Base-by-base conservation (phyloP, 495 filamentous ascomycete genomes). In the Xylaria flabelliformis region DNA sequence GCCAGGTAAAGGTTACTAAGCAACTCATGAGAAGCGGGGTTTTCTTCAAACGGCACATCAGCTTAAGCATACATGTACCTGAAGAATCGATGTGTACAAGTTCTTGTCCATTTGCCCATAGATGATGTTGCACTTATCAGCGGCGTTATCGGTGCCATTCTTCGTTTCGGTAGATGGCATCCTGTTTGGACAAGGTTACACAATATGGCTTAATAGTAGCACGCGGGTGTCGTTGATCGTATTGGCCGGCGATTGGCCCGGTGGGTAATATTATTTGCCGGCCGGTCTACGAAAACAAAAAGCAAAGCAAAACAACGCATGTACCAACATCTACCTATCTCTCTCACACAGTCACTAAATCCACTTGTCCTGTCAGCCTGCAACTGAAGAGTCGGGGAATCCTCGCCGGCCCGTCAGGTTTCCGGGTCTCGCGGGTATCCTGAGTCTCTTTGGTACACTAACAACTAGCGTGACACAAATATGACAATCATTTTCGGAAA, bases 191-290 rank as follows among this genome's bases (percentile, higher is more conserved):
- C 32, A 19, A 19, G 19, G 26, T 21, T 1, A 42, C 19, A 51
- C 46, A 21, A 46, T 53, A 53, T 53, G 46, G 9, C 64, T 66
- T 66, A 32, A 66, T 66, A 39, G 46, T 41, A 53, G 26, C 64
- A 39, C 46, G 62, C 44, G 42, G 66, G 19, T 32, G 32, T n/a
- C 17, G 19, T 44, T 48, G 51, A 36, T 59, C 15, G 19, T 24
- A 59, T 32, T 39, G 17, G n/a, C 53, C 19, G 34, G 53, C 3
- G 36, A 46, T 61, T 34, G 41, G 39, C 21, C 12, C 12, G 12
- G 26, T 61, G 53, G 21, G n/a, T n/a, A 19, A 69, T 26, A 62
- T 61, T 10, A 69, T 69, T 69, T 69, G 67, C 67, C 67, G 67
- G 67, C 67, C 67, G 67, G 67, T 50, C 67, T 62, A 69, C 51